Evolutionary conservation across 495 filamentous ascomycete species (phyloP).

Genomic region (Penicillium paxilli): DNA sequence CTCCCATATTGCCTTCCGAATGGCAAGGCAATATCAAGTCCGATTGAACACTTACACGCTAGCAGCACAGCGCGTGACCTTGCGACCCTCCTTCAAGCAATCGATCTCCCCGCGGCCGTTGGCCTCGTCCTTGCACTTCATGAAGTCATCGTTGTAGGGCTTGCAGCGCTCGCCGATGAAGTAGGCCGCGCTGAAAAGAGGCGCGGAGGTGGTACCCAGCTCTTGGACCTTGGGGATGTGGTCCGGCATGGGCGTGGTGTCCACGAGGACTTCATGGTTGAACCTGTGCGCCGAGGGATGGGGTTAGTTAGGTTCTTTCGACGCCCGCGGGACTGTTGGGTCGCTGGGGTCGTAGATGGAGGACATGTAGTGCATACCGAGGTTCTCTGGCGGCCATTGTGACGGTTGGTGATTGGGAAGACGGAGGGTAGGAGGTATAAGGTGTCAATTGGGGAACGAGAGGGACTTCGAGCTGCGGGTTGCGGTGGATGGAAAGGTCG

Average conservation of each 20-base stretch:
- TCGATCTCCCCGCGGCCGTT: conserved; percentile 87
- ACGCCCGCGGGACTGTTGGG: background rate
- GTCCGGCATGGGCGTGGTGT: conserved; percentile 92
- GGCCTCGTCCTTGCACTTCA: conserved; percentile 96
- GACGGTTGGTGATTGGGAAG: conserved; percentile 22
- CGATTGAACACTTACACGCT: conserved; percentile 73
- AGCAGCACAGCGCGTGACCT: conserved; percentile 92
- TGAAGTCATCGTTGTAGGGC: conserved; percentile 97
- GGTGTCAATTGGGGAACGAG: conserved; percentile 23
- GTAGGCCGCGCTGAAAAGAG: conserved; percentile 87
- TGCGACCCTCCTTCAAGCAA: conserved; percentile 92
- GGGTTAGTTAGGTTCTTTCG: conserved; percentile 18
- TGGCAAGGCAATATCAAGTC: background rate
- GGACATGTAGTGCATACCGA: conserved; percentile 32
- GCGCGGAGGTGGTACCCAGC: conserved; percentile 87
- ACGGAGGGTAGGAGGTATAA: conserved; percentile 6
- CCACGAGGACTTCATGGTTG: conserved; percentile 87
- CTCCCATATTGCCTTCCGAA: background rate
- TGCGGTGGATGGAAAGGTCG: conserved; percentile 32
- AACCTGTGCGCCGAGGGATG: conserved; percentile 61
- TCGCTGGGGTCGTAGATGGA: background rate
- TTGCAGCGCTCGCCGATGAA: conserved; percentile 96
- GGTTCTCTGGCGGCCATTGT: conserved; percentile 53
- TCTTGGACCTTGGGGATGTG: conserved; percentile 89
- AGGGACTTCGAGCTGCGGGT: conserved; percentile 28